Base-by-base conservation (phyloP, 176 grass and related monocot species). In the Zoysia pacifica region DNA sequence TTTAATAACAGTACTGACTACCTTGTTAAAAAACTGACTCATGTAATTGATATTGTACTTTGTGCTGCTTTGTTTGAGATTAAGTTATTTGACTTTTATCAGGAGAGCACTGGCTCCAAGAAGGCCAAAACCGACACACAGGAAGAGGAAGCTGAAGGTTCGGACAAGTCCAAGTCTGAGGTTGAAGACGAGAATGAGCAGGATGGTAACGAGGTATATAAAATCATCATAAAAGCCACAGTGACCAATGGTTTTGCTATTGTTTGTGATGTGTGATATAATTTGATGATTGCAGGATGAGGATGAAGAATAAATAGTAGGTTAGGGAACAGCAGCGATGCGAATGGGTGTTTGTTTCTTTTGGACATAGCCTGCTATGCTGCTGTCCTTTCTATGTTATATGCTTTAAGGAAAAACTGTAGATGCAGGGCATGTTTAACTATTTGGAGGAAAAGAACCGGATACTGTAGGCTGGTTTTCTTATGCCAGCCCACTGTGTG, bases 81-180 rank as follows among this genome's bases (percentile, higher is more conserved):
- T n/a, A 74, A 58, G 16, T 40, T 45, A 1, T 63, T 2, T 76
- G 42, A n/a, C 49, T 48, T 69, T 76, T 74, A 52, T 75, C 20
- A 89, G 72, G 84, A 90, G 73, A 82, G 66, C 73, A 82, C 81
- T 36, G 91, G 83, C 80, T 89, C 89, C 45, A 83, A 84, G 78
- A 94, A 85, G 75, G 84, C 82, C 40, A 91, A 94, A 65, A 82
- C 86, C 68, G 89, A 86, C 14, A 85, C 19, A 12, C 83, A 87
- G 1, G 86, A 89, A 67, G 79, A 90, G 9, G 86, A 86, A 5
- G 88, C 58, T 62, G 93, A 83, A 43, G 89, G 80, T n/a, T 94
- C 92, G n/a, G 88, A 93, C 82, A 93, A 90, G 85, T 90, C 81
- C 36, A 94, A 94, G 60, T 94, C 92, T 7, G 93, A 95, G 11